Percentiles rank a stretch among this genome's conserved stretches.
These are phyloP conservation scores for Diaporthe batatas DNA, from an alignment of 2,329 filamentous ascomycete genomes.

Conservation along the genomic window DNA sequence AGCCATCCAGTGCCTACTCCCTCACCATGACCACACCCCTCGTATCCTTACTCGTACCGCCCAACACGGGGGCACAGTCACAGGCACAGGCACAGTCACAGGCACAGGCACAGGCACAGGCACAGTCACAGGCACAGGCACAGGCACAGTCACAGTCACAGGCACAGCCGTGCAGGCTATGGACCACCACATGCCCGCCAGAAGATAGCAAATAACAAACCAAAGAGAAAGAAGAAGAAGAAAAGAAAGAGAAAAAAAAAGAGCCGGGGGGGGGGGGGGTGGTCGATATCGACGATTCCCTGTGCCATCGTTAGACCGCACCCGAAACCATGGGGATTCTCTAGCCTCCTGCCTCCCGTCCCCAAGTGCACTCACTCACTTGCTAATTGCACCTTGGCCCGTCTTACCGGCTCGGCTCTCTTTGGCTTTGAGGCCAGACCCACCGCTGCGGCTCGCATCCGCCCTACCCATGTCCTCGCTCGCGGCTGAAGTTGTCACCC, in stretches of 20 bases:
- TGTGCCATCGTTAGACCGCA: conserved; percentile 30
- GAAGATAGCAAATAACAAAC: no score
- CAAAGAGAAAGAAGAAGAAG: no score
- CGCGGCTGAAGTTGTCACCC: conserved; percentile 34
- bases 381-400: conserved; percentile 24
- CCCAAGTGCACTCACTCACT: conserved; percentile 19
- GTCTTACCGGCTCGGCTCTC: conserved; percentile 11
- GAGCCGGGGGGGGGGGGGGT: no score
- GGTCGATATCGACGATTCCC: conserved; percentile 2
- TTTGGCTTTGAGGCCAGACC: conserved; percentile 12
- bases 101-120: no score
- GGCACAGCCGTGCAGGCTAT: conserved; percentile 5
- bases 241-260: no score
- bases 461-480: conserved; percentile 36
- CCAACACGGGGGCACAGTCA: not conserved
- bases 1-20: conserved; percentile 23
- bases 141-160: no score
- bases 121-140: no score
- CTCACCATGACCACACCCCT: conserved; percentile 24
- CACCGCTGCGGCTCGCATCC: conserved; percentile 17
- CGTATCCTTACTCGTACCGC: conserved; percentile 35
- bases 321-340: conserved; percentile 27
- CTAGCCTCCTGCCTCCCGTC: conserved; percentile 23
- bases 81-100: no score
- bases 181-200: not conserved